Conservation (phyloP, 73 alveolate genomes). For the Symbiodinium pilosum region DNA sequence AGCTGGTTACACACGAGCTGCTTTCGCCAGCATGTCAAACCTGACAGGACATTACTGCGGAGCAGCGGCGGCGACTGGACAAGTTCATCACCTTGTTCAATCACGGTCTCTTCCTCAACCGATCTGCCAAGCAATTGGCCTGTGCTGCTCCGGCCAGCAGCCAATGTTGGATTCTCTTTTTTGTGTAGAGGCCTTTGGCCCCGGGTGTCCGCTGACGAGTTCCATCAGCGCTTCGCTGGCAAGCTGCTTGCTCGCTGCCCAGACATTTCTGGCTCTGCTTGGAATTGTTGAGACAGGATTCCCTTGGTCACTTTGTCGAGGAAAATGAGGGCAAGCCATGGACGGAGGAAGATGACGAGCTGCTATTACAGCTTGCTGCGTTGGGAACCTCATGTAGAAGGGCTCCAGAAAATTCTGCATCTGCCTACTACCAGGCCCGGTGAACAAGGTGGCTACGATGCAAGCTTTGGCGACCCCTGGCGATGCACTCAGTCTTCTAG, state of each 20-base stretch:
- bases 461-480: conserved; percentile 91
- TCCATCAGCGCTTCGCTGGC: conserved; percentile 45
- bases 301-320: background rate
- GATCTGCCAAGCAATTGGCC: background rate
- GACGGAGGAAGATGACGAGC: conserved; percentile 33
- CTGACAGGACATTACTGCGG: conserved; percentile 79
- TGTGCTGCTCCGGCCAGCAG: background rate
- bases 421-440: conserved; percentile 16
- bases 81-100: conserved; percentile 62
- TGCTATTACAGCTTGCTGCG: conserved; percentile 21
- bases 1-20: background rate
- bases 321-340: conserved; percentile 66
- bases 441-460: conserved; percentile 81
- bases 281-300: background rate
- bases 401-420: background rate
- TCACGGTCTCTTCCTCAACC: conserved; percentile 18
- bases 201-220: conserved; percentile 40
- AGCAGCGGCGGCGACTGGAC: conserved; percentile 58
- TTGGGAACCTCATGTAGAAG: background rate
- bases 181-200: conserved; percentile 50
- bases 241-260: conserved; percentile 11
- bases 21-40: too few relatives aligned
- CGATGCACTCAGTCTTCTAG: background rate
- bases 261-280: background rate
- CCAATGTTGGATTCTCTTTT: background rate